Conservation (phyloP, 257 asterid genomes). For the Solanum virginianum region DNA sequence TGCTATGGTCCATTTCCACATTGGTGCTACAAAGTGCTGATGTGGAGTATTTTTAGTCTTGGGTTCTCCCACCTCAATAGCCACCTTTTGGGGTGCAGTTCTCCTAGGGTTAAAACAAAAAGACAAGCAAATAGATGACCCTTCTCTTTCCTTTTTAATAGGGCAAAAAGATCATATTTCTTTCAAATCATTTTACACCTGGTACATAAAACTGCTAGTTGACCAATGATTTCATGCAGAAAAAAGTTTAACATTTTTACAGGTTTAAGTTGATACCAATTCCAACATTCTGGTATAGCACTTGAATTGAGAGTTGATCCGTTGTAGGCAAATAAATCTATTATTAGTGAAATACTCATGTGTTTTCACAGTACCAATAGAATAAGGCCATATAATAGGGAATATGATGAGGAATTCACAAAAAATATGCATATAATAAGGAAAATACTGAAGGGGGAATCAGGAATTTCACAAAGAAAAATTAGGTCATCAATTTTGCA, state of each 20-base stretch:
- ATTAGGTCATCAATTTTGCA: background rate
- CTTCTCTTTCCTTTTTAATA: background rate
- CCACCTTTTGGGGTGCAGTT: background rate
- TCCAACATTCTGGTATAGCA: background rate
- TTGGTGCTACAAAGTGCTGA: background rate
- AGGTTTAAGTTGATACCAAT: background rate
- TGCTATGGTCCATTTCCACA: background rate
- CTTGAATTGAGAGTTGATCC: background rate
- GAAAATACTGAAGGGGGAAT: background rate
- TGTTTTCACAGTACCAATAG: background rate
- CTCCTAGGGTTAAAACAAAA: background rate
- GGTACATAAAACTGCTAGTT: background rate
- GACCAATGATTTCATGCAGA: background rate
- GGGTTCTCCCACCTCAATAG: background rate
- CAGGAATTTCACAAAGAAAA: background rate
- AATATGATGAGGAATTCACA: background rate
- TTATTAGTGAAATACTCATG: background rate
- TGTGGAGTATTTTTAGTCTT: background rate
- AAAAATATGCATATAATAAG: background rate
- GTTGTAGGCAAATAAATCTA: background rate
- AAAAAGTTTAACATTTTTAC: background rate
- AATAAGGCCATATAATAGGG: background rate
- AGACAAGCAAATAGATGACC: background rate
- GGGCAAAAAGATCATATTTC: background rate
- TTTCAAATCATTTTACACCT: background rate